phyloP scores from a whole-genome alignment of 768 basidiomycete genomes.

The Trametes cinnabarina region DNA sequence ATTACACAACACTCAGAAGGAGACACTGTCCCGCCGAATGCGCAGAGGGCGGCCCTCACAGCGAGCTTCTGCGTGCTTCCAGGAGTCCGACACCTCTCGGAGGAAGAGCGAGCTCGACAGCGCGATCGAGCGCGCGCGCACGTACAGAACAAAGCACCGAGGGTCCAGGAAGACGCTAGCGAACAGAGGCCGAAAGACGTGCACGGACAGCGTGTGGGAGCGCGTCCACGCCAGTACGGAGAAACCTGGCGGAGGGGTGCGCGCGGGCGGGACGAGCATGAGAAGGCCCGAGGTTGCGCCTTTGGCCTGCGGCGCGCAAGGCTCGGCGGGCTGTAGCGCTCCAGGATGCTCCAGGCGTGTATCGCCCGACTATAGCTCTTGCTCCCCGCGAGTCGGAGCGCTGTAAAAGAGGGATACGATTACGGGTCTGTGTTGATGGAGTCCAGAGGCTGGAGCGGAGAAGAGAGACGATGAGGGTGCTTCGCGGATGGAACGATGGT shows the following conservation, averaged over 20 bases:
- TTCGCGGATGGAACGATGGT: neutral
- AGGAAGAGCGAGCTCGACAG: neutral
- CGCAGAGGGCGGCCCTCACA: neutral
- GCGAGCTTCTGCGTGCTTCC: neutral
- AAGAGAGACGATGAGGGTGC: neutral
- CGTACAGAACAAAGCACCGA: neutral
- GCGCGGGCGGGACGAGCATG: slow-evolving; percentile 16
- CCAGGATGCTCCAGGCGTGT: neutral
- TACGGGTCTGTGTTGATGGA: neutral
- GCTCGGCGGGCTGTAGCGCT: neutral
- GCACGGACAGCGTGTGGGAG: neutral
- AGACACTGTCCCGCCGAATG: neutral
- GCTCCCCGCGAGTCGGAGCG: slow-evolving; percentile 6
- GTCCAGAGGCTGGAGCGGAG: neutral
- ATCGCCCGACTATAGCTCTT: neutral
- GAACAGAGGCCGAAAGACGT: neutral
- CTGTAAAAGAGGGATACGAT: neutral
- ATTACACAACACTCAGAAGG: too few relatives aligned
- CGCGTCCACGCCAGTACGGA: neutral
- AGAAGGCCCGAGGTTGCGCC: slow-evolving; percentile 19
- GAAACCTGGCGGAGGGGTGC: slow-evolving; percentile 13
- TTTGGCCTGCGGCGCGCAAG: neutral
- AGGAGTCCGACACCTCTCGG: neutral
- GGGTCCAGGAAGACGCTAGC: neutral
- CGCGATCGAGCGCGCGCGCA: neutral